Conservation (phyloP, 2,329 filamentous ascomycete species). For the Escovopsis sp. region DNA sequence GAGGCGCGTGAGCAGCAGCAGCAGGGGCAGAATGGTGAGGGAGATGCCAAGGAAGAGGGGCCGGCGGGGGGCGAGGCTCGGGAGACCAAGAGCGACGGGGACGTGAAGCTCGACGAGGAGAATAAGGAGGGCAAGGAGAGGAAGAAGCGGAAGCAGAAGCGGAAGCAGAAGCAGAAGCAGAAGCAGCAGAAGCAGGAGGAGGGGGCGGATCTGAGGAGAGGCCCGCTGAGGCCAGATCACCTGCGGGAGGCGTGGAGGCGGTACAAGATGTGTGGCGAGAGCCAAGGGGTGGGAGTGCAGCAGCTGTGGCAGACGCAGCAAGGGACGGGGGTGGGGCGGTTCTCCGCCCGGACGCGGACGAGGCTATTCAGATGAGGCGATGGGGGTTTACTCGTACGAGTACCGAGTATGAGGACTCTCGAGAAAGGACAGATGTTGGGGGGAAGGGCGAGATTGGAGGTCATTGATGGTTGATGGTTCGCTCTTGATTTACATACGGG, state of each 20-base stretch:
- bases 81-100: too few species aligned
- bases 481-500: too few species aligned
- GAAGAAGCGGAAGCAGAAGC: too few species aligned
- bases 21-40: too few species aligned
- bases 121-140: too few species aligned
- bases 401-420: too few species aligned
- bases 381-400: neutral
- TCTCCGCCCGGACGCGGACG: constrained; percentile 36
- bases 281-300: constrained; percentile 46
- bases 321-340: constrained; percentile 43
- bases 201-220: constrained; percentile 23
- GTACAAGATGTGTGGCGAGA: constrained; percentile 48
- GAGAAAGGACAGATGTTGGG: too few species aligned
- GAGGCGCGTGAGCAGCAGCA: too few species aligned
- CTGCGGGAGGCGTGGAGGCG: constrained; percentile 57
- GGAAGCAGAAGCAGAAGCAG: neutral
- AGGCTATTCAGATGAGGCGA: constrained; percentile 33
- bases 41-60: too few species aligned
- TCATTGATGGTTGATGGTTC: too few species aligned
- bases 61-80: too few species aligned
- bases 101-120: constrained; percentile 11
- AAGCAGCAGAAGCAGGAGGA: constrained; percentile 20
- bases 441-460: too few species aligned
- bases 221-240: constrained; percentile 58
- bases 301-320: constrained; percentile 48